A percentile compares a stretch with the other conserved stretches of the same genome.
Conservation (phyloP, 306 rosid species). For the Gynostemma pentaphyllum region DNA sequence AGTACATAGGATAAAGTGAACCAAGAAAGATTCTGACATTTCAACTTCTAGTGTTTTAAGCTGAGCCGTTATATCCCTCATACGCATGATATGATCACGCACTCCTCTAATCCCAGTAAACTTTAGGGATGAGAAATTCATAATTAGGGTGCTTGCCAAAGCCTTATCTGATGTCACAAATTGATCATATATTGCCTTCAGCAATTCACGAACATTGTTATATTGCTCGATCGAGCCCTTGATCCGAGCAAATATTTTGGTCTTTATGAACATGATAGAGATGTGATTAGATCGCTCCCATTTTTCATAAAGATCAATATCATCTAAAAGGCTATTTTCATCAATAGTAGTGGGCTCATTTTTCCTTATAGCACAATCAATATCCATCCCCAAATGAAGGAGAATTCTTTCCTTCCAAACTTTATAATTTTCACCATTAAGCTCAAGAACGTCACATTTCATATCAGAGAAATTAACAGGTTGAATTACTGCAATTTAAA, state of each 20-base stretch:
- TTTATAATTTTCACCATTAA: too few relatives aligned
- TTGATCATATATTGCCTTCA: background rate
- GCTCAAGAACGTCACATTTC: background rate
- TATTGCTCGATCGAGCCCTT: too few relatives aligned
- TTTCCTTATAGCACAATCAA: background rate
- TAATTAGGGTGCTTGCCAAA: background rate
- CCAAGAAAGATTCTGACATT: background rate
- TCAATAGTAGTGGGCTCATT: background rate
- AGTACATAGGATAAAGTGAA: background rate
- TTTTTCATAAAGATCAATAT: too few relatives aligned
- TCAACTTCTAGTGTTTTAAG: background rate
- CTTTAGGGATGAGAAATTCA: too few relatives aligned
- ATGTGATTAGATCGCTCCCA: background rate
- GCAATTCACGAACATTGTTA: background rate
- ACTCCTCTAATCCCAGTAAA: background rate
- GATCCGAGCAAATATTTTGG: too few relatives aligned
- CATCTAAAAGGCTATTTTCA: background rate
- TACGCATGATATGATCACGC: background rate
- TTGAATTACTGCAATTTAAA: background rate
- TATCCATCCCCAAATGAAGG: background rate
- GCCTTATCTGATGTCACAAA: background rate
- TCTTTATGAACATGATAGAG: background rate
- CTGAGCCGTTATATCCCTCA: slow-evolving; percentile 14
- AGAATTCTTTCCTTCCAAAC: too few relatives aligned
- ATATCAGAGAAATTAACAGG: background rate